A percentile compares a stretch with the other conserved stretches of the same genome.
Evolutionary conservation across 441 rosid genomes (phyloP).

Genomic region (Erysimum cheiri): DNA sequence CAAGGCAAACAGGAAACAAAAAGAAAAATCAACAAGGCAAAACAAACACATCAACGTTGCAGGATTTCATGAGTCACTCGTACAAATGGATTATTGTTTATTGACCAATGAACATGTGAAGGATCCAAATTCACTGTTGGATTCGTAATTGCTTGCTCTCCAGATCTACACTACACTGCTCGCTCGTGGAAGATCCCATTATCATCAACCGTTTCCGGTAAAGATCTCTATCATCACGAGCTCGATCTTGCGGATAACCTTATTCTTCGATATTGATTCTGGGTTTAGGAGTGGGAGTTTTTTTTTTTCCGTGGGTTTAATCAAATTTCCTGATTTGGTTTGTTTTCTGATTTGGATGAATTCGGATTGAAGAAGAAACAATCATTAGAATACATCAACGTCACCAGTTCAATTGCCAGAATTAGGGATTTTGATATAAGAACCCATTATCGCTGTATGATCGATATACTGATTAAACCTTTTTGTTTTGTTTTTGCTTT

Average conservation of each 20-base stretch:
- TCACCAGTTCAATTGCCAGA: background rate
- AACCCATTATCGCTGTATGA: background rate
- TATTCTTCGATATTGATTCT: background rate
- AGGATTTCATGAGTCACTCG: slow-evolving; percentile 3
- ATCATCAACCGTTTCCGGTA: slow-evolving; percentile 28
- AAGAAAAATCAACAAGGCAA: background rate
- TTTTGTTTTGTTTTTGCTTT: background rate
- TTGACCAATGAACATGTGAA: slow-evolving; percentile 32
- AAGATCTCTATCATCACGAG: slow-evolving; percentile 9
- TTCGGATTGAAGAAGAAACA: background rate
- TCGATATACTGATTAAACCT: background rate
- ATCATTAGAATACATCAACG: background rate
- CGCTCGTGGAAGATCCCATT: slow-evolving; percentile 25
- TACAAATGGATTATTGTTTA: slow-evolving; percentile 13
- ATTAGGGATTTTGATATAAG: slow-evolving; percentile 4
- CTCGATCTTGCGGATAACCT: background rate
- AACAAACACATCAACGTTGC: slow-evolving; percentile 10
- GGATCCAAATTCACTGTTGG: slow-evolving; percentile 20
- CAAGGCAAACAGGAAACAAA: background rate
- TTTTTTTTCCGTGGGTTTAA: background rate
- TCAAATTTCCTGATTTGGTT: background rate
- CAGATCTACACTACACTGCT: slow-evolving; percentile 29
- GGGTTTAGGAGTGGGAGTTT: background rate
- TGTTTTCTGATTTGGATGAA: slow-evolving; percentile 1
- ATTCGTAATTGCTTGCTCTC: slow-evolving; percentile 7